Evolutionary conservation across 768 basidiomycete genomes (phyloP), one percentile per base, ranked within the genome.

Genomic region (Boletus sp.): DNA sequence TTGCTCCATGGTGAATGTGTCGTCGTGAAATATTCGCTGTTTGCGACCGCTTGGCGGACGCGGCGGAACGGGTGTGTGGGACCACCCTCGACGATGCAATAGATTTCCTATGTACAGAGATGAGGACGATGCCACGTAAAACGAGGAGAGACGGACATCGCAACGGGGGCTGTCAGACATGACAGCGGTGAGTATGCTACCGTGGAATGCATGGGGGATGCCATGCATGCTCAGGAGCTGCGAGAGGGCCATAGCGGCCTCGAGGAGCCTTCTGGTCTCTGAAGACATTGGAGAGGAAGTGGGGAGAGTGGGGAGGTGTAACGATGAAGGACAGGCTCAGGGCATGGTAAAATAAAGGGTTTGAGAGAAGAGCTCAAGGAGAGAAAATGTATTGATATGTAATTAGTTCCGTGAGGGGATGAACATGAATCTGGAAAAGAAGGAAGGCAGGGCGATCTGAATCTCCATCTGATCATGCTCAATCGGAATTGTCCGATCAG

Each of bases 1-100:
- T 91, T 90, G 54, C 86, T 90, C 91, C 91, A 92, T n/a, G 91
- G 86, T 0, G 91, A 90, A 62, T 86, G 80, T 12, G 82, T 86
- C 20, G 80, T 78, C 9, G 84, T 80, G 63, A 91, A 83, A 64
- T 86, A 81, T 35, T 83, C 79, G 65, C 77, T 85, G 30, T 81
- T 82, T 32, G 83, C 73, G 52, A 90, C 68, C 12, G 91, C 90
- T 61, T 92, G 88, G 55, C 91, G 84, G 46, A 90, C 88, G 56
- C 86, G 83, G 56, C 89, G 83, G 70, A 92, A 94, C 0, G 90
- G 86, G 69, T 92, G 86, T 1, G 79, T 72, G 36, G 82, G 72
- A n/a, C 86, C 83, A 46, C 85, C 84, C 72, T 92, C 87, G 58
- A 92, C 90, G 68, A 94, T 85, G 70, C 91, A 93, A 60, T 79